Evolutionary conservation across 192 early-diverging fungal species (phyloP).

Genomic region (Thoreauomyces humboldtii): DNA sequence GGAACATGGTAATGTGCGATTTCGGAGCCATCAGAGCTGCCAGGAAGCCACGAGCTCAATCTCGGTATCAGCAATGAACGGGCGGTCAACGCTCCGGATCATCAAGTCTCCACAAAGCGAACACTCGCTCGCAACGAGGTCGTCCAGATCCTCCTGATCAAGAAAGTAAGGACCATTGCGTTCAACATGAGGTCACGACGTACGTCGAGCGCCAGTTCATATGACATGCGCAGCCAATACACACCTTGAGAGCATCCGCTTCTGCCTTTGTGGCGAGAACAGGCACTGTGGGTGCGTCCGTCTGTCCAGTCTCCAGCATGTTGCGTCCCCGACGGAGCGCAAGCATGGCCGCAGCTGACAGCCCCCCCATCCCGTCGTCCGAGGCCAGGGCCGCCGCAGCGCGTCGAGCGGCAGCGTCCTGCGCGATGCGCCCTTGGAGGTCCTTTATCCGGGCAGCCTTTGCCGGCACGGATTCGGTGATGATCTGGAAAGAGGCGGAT

Average conservation of each 20-base stretch:
- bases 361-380: neutral
- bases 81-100: constrained; percentile 83
- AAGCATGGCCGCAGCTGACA: constrained; percentile 8
- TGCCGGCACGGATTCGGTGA: constrained; percentile 43
- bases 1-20: no score
- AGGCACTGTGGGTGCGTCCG: neutral
- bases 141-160: constrained; percentile 66
- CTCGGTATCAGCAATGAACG: constrained; percentile 57
- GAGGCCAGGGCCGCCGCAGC: neutral
- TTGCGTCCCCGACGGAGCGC: constrained; percentile 7
- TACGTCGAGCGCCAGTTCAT: no score
- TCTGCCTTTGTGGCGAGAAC: constrained; percentile 1
- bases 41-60: constrained; percentile 6
- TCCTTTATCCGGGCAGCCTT: constrained; percentile 53
- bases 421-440: constrained; percentile 56
- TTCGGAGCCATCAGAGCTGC: no score
- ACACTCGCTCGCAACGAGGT: constrained; percentile 83
- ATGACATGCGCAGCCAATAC: no score
- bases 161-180: no score
- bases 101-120: constrained; percentile 93
- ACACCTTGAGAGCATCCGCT: constrained; percentile 13
- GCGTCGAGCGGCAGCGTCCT: constrained; percentile 39
- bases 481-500: constrained; percentile 34
- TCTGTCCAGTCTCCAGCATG: neutral
- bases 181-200: no score